Evolutionary conservation across 345 rosid genomes (phyloP), one percentile per base, ranked within the genome.

Genomic region (Linum usitatissimum): DNA sequence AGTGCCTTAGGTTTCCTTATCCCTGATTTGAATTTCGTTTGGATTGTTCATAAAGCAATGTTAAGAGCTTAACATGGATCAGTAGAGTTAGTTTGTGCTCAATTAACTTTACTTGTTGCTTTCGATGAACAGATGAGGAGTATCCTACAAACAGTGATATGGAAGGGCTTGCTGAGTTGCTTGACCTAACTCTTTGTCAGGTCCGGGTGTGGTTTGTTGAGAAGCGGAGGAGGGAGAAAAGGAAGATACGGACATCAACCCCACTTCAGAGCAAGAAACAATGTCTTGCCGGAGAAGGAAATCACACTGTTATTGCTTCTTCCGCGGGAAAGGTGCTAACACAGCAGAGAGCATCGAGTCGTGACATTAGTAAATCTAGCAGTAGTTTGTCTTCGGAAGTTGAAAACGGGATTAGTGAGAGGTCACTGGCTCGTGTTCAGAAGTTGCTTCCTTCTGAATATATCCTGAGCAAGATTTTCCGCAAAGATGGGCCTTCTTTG

Each of bases 401-500:
- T 28, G 68, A 61, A 67, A 73, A 68, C 34, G 57, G 66, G 38
- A 68, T 38, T 65, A 53, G 42, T 57, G 76, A 59, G 56, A 74
- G 66, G 62, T 66, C 38, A 58, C 18, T 58, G 60, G 57, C 42
- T 67, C 61, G 64, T 67, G n/a, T 71, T 60, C 95, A 87, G 76
- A 76, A 75, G 60, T 75, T 90, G 75, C 65, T 78, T 53, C 53
- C 84, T 68, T 78, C 96, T 9, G 77, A 73, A 54, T 78, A 79
- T 75, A 81, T 93, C 69, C 65, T 90, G 72, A 73, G 70, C 20
- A 93, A 83, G 75, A 36, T 87, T 58, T 90, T 93, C 51, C 94
- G 95, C 36, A 86, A 90, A 77, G 99, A 93, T 73, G 97, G 97
- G 65, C 99, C 99, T n/a, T 66, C 80, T 4, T 94, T 93, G 62